Percentiles rank a stretch among this genome's conserved stretches.
phyloP scores from a whole-genome alignment of 441 rosid genomes.

The Hypseocharis bilobata region DNA sequence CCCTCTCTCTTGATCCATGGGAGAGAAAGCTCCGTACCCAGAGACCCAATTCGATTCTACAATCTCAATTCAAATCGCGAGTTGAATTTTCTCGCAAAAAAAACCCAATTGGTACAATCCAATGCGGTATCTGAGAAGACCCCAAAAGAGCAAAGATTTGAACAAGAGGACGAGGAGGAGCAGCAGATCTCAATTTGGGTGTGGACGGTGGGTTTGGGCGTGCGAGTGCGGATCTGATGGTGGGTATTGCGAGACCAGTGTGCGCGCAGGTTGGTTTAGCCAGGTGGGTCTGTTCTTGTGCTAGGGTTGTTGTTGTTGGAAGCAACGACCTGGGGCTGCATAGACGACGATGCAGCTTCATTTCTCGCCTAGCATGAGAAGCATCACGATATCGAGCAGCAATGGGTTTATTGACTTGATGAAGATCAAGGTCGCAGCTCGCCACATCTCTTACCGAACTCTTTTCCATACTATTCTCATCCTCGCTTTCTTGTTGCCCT shows the following conservation, averaged over 20 bases:
- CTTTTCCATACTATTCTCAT: conserved; percentile 87
- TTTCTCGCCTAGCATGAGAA: conserved; percentile 99
- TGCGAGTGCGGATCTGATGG: conserved; percentile 14
- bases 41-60: conserved; percentile 24
- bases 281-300: conserved; percentile 16
- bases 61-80: conserved; percentile 17
- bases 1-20: conserved; percentile 25
- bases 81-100: not conserved
- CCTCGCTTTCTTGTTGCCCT: conserved; percentile 96
- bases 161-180: conserved; percentile 14
- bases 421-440: conserved; percentile 99
- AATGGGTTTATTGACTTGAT: conserved; percentile 95
- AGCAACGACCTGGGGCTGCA: conserved; percentile 49
- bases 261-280: not conserved
- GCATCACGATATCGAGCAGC: conserved; percentile 87
- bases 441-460: conserved; percentile 92
- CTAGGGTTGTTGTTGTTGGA: conserved; percentile 19
- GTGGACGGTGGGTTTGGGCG: not conserved
- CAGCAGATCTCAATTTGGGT: conserved; percentile 12
- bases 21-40: conserved; percentile 5
- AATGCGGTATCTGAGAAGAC: conserved; percentile 62
- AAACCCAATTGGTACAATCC: conserved; percentile 24
- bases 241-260: conserved; percentile 6
- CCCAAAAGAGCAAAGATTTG: conserved; percentile 22
- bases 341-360: conserved; percentile 96